Evolutionary conservation across 257 asterid genomes (phyloP).

Genomic region (Coffea canephora): DNA sequence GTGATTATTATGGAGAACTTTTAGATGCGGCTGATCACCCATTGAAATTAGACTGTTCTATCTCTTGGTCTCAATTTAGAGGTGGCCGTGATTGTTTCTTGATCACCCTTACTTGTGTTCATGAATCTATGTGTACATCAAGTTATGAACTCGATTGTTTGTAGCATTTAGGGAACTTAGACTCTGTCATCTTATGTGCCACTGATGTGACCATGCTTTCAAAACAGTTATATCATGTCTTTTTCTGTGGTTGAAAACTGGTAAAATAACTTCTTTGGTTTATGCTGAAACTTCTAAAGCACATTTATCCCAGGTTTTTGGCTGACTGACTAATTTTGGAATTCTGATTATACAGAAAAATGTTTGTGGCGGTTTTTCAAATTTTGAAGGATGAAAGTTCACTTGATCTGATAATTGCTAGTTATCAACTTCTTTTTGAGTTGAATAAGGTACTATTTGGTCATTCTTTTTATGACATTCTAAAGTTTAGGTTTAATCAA

Average conservation of each 20-base stretch:
- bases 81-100: background rate
- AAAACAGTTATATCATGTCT: background rate
- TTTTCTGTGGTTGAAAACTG: background rate
- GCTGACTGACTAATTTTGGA: slow-evolving; percentile 8
- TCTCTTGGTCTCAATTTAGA: background rate
- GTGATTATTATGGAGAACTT: background rate
- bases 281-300: background rate
- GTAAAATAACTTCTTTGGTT: background rate
- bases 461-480: background rate
- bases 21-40: background rate
- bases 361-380: slow-evolving; percentile 73
- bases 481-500: slow-evolving; percentile 5
- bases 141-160: background rate
- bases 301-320: background rate
- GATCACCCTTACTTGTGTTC: background rate
- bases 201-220: background rate
- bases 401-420: slow-evolving; percentile 58
- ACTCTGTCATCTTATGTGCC: background rate
- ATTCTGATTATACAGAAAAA: slow-evolving; percentile 50
- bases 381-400: slow-evolving; percentile 71
- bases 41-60: background rate
- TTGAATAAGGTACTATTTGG: slow-evolving; percentile 57
- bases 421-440: slow-evolving; percentile 72
- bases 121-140: background rate
- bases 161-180: background rate